These are phyloP conservation scores for Juglanconis oblonga DNA, from an alignment of 2,329 filamentous ascomycete genomes.

Conservation along the genomic window DNA sequence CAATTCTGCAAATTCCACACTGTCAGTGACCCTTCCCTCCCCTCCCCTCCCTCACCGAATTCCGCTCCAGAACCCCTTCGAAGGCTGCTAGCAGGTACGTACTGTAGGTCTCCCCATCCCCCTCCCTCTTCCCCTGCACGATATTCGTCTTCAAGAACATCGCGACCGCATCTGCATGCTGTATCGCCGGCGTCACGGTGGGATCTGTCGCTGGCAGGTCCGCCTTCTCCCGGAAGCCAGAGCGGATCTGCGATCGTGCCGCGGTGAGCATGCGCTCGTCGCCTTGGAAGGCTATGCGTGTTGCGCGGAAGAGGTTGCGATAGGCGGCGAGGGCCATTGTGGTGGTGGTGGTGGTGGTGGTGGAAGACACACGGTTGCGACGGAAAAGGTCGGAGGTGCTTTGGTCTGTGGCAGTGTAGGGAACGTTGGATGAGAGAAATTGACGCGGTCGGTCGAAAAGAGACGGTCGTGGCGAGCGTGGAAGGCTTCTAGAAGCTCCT, in stretches of 20 bases:
- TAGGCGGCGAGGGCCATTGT: conserved; percentile 73
- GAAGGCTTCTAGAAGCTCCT: conserved; percentile 8
- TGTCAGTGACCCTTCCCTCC: neutral
- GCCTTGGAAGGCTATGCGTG: conserved; percentile 78
- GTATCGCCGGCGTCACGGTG: conserved; percentile 61
- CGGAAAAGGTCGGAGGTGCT: neutral
- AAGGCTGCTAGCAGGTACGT: conserved; percentile 30
- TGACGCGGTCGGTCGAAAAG: neutral
- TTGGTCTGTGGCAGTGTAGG: neutral
- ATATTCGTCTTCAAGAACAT: conserved; percentile 78
- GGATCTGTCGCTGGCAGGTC: conserved; percentile 55
- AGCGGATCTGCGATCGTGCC: conserved; percentile 69
- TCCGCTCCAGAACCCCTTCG: neutral
- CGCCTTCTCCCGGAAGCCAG: conserved; percentile 68
- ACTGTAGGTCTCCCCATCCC: conserved; percentile 56
- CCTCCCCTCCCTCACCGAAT: neutral
- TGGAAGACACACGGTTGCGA: neutral
- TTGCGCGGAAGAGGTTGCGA: conserved; percentile 75
- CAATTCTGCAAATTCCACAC: conserved; percentile 54
- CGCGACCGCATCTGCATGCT: conserved; percentile 80
- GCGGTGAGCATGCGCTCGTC: conserved; percentile 67
- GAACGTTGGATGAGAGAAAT: neutral
- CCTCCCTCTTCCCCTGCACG: conserved; percentile 70
- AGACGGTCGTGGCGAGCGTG: neutral
- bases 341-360: neutral